A percentile compares a stretch with the other conserved stretches of the same genome.
Evolutionary conservation across 2,329 filamentous ascomycete species (phyloP).

Genomic region (Periconia digitata): DNA sequence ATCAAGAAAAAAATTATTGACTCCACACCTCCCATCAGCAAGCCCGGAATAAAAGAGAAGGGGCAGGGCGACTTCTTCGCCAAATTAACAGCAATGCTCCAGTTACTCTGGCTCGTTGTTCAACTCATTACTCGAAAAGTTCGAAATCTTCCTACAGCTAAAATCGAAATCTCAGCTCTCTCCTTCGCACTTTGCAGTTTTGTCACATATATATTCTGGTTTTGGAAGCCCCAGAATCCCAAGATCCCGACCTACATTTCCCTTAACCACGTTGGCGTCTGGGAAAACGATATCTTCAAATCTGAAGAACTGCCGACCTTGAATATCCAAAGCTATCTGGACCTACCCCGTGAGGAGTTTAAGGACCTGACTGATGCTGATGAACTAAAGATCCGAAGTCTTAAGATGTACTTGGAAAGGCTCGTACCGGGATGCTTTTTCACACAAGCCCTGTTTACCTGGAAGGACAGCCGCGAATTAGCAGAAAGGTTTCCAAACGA

Average conservation of each 20-base stretch:
- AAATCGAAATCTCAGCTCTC: not conserved
- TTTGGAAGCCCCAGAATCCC: not conserved
- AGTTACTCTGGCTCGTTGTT: not conserved
- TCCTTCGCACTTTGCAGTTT: not conserved
- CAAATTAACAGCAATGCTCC: not conserved
- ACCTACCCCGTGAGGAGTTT: too few species aligned
- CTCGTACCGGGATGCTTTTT: too few species aligned
- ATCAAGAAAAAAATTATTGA: not conserved
- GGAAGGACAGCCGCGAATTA: not conserved
- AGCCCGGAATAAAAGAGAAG: not conserved
- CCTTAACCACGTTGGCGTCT: too few species aligned
- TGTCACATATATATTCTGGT: too few species aligned
- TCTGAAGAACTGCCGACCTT: too few species aligned
- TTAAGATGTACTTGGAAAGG: too few species aligned
- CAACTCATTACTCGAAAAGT: not conserved
- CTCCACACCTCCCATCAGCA: not conserved
- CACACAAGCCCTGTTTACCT: not conserved
- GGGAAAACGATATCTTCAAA: too few species aligned
- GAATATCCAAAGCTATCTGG: too few species aligned
- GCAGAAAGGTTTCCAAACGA: not conserved
- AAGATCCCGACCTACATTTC: slow-evolving; percentile 7
- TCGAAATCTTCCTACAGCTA: not conserved
- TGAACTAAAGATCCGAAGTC: too few species aligned
- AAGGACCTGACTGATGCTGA: too few species aligned
- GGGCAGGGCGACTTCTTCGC: not conserved